Conservation (phyloP, 2,329 filamentous ascomycete species). For the Ophiobolus disseminans region DNA sequence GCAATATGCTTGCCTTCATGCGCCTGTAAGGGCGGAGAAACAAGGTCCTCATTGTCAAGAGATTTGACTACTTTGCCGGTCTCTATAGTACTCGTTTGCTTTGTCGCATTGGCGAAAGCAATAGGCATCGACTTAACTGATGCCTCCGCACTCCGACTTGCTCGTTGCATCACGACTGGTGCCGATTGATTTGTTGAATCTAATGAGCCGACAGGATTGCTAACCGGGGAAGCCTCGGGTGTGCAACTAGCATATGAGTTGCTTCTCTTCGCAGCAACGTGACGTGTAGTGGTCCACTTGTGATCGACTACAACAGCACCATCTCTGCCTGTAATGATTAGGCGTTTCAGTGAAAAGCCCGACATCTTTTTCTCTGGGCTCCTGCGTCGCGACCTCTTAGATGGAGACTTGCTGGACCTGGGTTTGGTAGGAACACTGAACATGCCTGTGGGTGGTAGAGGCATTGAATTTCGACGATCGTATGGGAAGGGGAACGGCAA, state of each 20-base stretch:
- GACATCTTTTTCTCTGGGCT: neutral
- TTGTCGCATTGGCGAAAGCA: no score
- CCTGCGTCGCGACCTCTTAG: conserved; percentile 1
- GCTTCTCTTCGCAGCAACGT: conserved; percentile 2
- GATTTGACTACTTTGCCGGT: no score
- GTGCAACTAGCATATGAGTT: neutral
- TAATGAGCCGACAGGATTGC: no score
- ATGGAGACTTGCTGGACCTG: conserved; percentile 5
- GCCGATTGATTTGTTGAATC: no score
- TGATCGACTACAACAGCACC: conserved; percentile 27
- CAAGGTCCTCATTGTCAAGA: no score
- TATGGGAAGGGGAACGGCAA: neutral
- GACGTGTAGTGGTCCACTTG: conserved; percentile 18
- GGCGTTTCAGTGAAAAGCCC: conserved; percentile 15
- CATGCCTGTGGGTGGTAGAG: conserved; percentile 25
- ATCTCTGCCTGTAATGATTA: conserved; percentile 26
- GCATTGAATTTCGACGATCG: conserved; percentile 4
- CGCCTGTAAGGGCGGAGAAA: no score
- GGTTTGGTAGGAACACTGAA: conserved; percentile 29
- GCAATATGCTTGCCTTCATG: no score
- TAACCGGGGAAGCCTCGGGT: neutral
- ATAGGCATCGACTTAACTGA: no score
- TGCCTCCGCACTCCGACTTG: no score
- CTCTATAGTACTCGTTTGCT: no score
- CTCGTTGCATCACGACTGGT: no score